phyloP scores from a whole-genome alignment of 345 rosid species.

The Lagerstroemia speciosa region DNA sequence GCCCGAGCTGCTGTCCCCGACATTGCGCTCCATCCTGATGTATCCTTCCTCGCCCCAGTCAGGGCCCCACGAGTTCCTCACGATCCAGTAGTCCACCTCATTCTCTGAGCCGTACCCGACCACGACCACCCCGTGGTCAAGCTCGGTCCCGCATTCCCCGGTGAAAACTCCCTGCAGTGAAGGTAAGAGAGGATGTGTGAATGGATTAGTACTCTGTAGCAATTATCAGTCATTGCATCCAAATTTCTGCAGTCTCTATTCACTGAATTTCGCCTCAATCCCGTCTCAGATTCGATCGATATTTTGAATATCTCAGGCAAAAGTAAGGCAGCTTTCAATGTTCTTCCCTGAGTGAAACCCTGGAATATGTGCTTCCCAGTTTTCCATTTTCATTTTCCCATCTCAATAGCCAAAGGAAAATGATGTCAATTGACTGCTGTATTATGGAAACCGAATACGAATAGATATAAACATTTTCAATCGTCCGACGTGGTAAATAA shows the following conservation, averaged over 20 bases:
- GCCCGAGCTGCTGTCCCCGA: conserved; percentile 18
- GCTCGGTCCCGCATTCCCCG: conserved; percentile 51
- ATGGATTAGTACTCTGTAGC: neutral
- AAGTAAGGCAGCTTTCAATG: no score
- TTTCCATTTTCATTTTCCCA: no score
- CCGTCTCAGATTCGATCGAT: neutral
- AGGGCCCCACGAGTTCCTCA: conserved; percentile 69
- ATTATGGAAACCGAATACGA: neutral
- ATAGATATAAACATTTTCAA: no score
- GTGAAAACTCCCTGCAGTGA: conserved; percentile 59
- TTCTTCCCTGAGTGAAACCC: no score
- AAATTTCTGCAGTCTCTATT: neutral
- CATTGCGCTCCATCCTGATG: conserved; percentile 42
- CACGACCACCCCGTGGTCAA: conserved; percentile 74
- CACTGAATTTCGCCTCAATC: neutral
- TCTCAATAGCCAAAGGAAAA: neutral
- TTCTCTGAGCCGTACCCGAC: conserved; percentile 84
- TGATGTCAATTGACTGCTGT: neutral
- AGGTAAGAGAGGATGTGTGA: neutral
- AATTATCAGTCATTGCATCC: neutral
- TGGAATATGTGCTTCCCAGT: no score
- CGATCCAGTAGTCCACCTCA: conserved; percentile 75
- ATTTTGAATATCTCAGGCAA: no score
- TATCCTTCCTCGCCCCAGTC: conserved; percentile 67
- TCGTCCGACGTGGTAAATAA: neutral